Percentiles rank a stretch among this genome's conserved stretches.
Evolutionary conservation across 169 alveolate species (phyloP).

Genomic region (Eimeria sp.): DNA sequence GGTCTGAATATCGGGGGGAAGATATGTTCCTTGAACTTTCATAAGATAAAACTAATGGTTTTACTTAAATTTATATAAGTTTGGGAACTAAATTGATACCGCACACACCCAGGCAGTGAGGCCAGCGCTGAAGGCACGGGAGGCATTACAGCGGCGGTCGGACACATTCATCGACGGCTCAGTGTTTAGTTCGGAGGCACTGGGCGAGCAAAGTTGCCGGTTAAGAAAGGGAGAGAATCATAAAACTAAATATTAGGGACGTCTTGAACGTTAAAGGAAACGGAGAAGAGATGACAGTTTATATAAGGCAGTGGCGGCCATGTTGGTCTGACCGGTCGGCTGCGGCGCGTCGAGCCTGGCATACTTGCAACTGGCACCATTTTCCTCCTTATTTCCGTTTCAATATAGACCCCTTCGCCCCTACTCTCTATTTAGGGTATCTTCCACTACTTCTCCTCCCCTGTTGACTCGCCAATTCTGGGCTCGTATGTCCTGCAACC

Average conservation of each 20-base stretch:
- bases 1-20: too few species aligned
- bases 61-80: too few species aligned
- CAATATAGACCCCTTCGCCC: background rate
- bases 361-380: background rate
- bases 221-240: background rate
- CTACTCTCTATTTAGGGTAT: background rate
- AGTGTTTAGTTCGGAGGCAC: background rate
- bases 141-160: background rate
- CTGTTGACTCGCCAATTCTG: background rate
- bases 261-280: background rate
- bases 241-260: background rate
- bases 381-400: background rate
- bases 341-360: background rate
- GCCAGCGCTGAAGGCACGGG: too few species aligned
- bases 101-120: too few species aligned
- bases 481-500: background rate
- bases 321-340: constrained; percentile 26
- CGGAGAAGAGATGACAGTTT: background rate
- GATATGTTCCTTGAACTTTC: too few species aligned
- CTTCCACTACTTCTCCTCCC: background rate
- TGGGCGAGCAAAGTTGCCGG: background rate
- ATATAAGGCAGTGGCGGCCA: background rate
- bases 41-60: too few species aligned
- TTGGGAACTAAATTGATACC: too few species aligned
- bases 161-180: background rate